Base-by-base conservation (phyloP, 129 eudicot genomes). In the carrot (Daucus carota) region DNA sequence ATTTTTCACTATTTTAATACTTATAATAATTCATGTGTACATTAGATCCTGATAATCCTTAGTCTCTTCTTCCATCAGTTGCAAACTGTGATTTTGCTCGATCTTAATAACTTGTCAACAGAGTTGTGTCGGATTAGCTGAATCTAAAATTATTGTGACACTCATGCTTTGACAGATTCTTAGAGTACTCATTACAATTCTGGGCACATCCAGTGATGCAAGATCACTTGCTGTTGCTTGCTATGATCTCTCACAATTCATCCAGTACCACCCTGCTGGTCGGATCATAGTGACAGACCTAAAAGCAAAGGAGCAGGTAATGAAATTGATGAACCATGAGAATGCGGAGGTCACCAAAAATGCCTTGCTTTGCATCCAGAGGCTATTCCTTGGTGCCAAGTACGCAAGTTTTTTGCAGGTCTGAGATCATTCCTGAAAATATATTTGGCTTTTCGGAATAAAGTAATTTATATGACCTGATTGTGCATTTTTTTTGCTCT, bases 351-450 rank as follows among this genome's bases (percentile, higher is more conserved):
- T 95, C 76, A 95, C 99, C n/a, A 95, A 95, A 78, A 95, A 89
- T 66, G 97, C 99, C 9, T 50, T 91, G 73, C 96, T 95, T 50
- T 95, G 99, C 84, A 89, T 91, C 78, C 97, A 91, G 71, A 86
- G 99, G 96, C 92, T 95, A 22, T 95, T 91, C 81, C 85, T 95
- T 43, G 99, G 99, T 5, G 94, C 99, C 90, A 95, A 91, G 72
- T 95, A 95, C 41, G 97, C 99, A 54, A 95, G 97, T 89, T 89
- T 95, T 91, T 86, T 95, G 87, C 98, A 90, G 84, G 96, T 63
- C 54, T 92, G 77, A 76, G 47, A 26, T 42, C 13, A 31, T 60
- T 52, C 46, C 72, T 57, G 13, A 59, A 31, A 10, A 42, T 71
- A 29, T 20, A 38, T 32, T 44, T 15, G 24, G 31, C 31, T 28